These are phyloP conservation scores for Akanthomyces uredinophilus DNA, from an alignment of 2,329 filamentous ascomycete genomes.

Conservation along the genomic window DNA sequence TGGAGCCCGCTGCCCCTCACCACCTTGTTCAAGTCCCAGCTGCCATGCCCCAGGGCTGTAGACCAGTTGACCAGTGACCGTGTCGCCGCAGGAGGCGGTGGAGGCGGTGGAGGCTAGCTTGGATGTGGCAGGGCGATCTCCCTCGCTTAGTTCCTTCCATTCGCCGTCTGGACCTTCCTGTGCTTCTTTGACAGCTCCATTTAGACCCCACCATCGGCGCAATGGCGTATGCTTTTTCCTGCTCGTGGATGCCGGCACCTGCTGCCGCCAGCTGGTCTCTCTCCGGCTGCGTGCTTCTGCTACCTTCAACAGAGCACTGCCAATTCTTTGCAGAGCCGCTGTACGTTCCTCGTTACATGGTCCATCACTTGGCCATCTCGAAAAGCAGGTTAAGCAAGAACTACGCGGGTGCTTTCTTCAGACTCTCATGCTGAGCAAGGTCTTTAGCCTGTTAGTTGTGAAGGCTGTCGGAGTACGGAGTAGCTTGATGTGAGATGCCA, in stretches of 20 bases:
- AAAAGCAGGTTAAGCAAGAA: not conserved
- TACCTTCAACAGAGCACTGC: not conserved
- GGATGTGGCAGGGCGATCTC: conserved; percentile 5
- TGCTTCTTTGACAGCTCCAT: conserved; percentile 9
- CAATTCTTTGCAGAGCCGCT: not conserved
- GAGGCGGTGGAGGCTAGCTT: not conserved
- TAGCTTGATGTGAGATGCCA: not conserved
- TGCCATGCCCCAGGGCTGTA: conserved; percentile 9
- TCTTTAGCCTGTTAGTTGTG: not conserved
- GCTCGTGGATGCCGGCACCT: not conserved
- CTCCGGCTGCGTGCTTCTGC: not conserved
- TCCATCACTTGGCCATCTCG: not conserved
- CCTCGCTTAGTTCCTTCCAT: conserved; percentile 12
- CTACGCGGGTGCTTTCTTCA: too few relatives aligned
- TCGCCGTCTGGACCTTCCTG: conserved; percentile 4
- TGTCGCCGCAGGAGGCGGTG: not conserved
- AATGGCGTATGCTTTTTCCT: not conserved
- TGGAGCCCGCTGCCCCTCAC: conserved; percentile 5
- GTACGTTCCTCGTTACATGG: not conserved
- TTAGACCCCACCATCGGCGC: not conserved
- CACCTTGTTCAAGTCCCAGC: conserved; percentile 5
- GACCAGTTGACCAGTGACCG: not conserved
- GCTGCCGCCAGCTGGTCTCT: not conserved
- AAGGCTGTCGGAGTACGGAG: not conserved
- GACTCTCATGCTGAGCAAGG: not conserved